A percentile compares a stretch with the other conserved stretches of the same genome.
Evolutionary conservation across 768 basidiomycete species (phyloP).

Genomic region (Guyanaporus albipodus): DNA sequence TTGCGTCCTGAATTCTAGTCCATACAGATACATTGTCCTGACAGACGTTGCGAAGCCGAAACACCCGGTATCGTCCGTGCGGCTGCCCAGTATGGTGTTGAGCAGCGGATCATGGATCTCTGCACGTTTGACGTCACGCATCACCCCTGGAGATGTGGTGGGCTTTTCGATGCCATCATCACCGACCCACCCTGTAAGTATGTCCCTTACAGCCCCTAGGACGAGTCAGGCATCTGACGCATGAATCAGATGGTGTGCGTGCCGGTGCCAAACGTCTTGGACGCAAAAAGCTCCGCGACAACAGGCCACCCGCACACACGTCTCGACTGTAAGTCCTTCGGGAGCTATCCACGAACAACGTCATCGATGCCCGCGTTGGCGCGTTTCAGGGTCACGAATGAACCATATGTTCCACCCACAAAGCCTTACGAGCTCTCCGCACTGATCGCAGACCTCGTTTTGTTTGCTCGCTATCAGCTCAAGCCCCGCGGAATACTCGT

Average conservation of each 20-base stretch:
- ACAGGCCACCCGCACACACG: slow-evolving; percentile 26
- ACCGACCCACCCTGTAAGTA: slow-evolving; percentile 92
- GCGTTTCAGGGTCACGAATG: slow-evolving; percentile 37
- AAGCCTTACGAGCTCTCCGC: slow-evolving; percentile 89
- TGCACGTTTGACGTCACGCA: slow-evolving; percentile 91
- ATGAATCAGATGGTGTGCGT: slow-evolving; percentile 77
- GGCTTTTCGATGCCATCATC: slow-evolving; percentile 88
- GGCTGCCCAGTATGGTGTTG: slow-evolving; percentile 79
- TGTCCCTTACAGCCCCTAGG: background rate
- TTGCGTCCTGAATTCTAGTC: slow-evolving; percentile 20
- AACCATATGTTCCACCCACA: slow-evolving; percentile 84
- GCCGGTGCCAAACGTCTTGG: slow-evolving; percentile 83
- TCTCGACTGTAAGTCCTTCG: slow-evolving; percentile 42
- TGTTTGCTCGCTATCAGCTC: slow-evolving; percentile 77
- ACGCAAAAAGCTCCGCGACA: slow-evolving; percentile 47
- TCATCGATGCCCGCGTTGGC: background rate
- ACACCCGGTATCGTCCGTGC: slow-evolving; percentile 74
- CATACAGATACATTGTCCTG: background rate
- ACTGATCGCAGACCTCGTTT: slow-evolving; percentile 76
- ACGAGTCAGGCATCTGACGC: background rate
- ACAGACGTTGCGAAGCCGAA: slow-evolving; percentile 25
- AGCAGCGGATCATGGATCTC: slow-evolving; percentile 71
- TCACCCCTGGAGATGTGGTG: slow-evolving; percentile 86
- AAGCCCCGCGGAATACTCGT: slow-evolving; percentile 86
- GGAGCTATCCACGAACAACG: background rate